Percentiles rank a stretch among this genome's conserved stretches.
Evolutionary conservation across 306 rosid genomes (phyloP).

Genomic region (Oemleria cerasiformis): DNA sequence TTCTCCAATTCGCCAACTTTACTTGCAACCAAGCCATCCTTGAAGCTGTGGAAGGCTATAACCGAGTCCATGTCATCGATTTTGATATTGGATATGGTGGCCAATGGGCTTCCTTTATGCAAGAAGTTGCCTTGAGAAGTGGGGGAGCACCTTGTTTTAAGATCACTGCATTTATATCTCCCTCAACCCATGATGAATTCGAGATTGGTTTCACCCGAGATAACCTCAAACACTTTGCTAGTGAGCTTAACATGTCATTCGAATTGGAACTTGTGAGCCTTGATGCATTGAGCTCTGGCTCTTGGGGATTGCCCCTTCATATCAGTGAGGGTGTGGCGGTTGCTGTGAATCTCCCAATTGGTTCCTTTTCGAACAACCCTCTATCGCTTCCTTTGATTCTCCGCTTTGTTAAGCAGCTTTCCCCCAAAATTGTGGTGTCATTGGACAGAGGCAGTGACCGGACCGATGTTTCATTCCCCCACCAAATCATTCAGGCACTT

Average conservation of each 20-base stretch:
- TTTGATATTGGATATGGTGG: constrained; percentile 92
- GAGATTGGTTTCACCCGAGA: constrained; percentile 80
- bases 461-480: constrained; percentile 58
- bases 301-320: constrained; percentile 60
- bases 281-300: constrained; percentile 52
- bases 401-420: constrained; percentile 67
- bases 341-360: constrained; percentile 68
- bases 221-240: constrained; percentile 67
- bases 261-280: constrained; percentile 60
- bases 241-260: constrained; percentile 59
- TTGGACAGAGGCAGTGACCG: constrained; percentile 62
- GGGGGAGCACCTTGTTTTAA: constrained; percentile 55
- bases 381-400: constrained; percentile 51
- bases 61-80: constrained; percentile 64
- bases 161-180: constrained; percentile 71
- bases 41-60: constrained; percentile 70
- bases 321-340: constrained; percentile 54
- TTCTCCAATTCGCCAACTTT: constrained; percentile 82
- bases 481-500: constrained; percentile 49
- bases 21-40: constrained; percentile 85
- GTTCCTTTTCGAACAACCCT: constrained; percentile 44
- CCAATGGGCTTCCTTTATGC: constrained; percentile 94
- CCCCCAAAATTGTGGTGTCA: constrained; percentile 73
- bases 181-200: constrained; percentile 51
- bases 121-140: constrained; percentile 69